phyloP scores from a whole-genome alignment of 2,329 filamentous ascomycete species.

The Onygenales sp. region DNA sequence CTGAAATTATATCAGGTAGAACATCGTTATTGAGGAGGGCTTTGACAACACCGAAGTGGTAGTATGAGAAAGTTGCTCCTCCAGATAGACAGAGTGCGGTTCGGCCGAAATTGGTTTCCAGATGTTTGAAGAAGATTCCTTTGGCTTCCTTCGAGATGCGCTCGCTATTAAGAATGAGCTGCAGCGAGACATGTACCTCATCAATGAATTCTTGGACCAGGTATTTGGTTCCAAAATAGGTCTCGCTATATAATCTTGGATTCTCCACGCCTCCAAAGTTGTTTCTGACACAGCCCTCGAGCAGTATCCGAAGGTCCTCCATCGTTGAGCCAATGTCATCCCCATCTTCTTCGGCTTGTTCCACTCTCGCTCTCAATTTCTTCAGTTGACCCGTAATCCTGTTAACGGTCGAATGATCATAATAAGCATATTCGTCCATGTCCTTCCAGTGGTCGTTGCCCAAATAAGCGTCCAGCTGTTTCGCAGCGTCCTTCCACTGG shows the following conservation, averaged over 20 bases:
- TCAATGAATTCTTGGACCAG: constrained; percentile 84
- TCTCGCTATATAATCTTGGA: constrained; percentile 87
- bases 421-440: constrained; percentile 58
- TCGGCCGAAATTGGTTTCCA: constrained; percentile 83
- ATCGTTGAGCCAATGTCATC: constrained; percentile 42
- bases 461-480: constrained; percentile 68
- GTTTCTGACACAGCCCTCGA: constrained; percentile 91
- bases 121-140: constrained; percentile 71
- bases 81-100: constrained; percentile 90
- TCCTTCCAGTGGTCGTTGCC: constrained; percentile 53
- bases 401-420: constrained; percentile 75
- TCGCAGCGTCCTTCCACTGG: constrained; percentile 75
- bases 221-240: constrained; percentile 95
- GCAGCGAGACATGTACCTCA: constrained; percentile 51
- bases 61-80: constrained; percentile 90
- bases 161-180: constrained; percentile 58
- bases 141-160: constrained; percentile 65
- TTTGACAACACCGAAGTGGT: constrained; percentile 88
- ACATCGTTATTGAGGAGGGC: constrained; percentile 78
- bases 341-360: constrained; percentile 24
- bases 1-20: constrained; percentile 88
- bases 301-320: constrained; percentile 65
- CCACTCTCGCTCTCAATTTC: constrained; percentile 30
- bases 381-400: constrained; percentile 67
- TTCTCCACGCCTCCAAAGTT: constrained; percentile 97